Conservation (phyloP, 2,329 filamentous ascomycete genomes). For the Paecilomyces sp. region DNA sequence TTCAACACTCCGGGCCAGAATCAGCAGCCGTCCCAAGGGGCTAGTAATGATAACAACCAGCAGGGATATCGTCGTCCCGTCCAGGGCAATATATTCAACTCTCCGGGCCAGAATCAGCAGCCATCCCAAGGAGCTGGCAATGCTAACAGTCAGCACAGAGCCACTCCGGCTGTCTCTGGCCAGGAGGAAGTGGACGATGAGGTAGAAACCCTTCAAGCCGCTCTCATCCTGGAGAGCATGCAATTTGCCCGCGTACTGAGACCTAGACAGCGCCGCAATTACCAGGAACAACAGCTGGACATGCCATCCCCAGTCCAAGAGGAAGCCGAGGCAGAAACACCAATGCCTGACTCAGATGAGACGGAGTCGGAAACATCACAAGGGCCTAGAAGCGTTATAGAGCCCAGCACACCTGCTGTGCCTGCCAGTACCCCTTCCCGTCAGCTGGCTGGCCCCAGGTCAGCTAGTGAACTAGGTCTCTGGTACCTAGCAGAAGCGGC, state of each 20-base stretch:
- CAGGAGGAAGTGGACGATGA: background rate
- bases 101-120: background rate
- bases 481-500: background rate
- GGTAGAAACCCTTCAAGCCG: background rate
- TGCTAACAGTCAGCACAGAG: background rate
- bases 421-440: background rate
- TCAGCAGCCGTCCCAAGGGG: background rate
- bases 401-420: background rate
- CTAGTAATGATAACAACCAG: background rate
- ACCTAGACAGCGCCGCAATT: background rate
- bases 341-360: background rate
- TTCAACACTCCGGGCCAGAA: background rate
- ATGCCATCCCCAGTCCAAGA: background rate
- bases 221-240: background rate
- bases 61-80: constrained; percentile 7
- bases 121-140: background rate
- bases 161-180: background rate
- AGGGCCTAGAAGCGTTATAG: background rate
- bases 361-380: background rate
- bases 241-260: background rate
- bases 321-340: background rate
- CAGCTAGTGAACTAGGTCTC: background rate
- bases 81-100: constrained; percentile 1
- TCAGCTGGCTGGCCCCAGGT: background rate
- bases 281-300: background rate